These are phyloP conservation scores for Aspergillus sp. DNA, from an alignment of 2,329 filamentous ascomycete species.

Conservation along the genomic window DNA sequence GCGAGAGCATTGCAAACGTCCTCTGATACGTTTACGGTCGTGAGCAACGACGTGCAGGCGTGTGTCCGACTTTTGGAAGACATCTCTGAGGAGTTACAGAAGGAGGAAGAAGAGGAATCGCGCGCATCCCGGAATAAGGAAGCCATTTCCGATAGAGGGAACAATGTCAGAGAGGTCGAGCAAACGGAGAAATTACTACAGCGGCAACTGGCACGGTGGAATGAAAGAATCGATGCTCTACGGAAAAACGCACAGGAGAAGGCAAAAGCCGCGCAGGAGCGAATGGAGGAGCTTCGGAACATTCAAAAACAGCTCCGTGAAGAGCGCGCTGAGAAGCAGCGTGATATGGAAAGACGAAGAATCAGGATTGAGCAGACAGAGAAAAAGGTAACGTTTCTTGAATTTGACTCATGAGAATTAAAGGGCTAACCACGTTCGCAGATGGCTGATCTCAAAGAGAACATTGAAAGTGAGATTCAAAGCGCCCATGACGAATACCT, in stretches of 20 bases:
- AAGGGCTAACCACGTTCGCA: conserved; percentile 41
- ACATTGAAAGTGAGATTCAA: conserved; percentile 92
- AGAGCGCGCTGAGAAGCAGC: conserved; percentile 80
- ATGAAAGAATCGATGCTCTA: conserved; percentile 80
- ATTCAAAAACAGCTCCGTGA: conserved; percentile 79
- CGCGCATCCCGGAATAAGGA: conserved; percentile 81
- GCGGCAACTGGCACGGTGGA: conserved; percentile 81
- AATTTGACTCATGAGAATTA: not conserved
- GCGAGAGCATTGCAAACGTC: conserved; percentile 90
- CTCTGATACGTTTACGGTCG: conserved; percentile 81
- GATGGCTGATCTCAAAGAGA: conserved; percentile 98
- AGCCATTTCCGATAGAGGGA: conserved; percentile 80
- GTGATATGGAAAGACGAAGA: conserved; percentile 86
- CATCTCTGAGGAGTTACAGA: conserved; percentile 76
- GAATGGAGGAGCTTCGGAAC: conserved; percentile 84
- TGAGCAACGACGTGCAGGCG: conserved; percentile 78
- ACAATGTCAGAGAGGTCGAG: conserved; percentile 89
- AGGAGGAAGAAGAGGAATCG: conserved; percentile 86
- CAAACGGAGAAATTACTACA: conserved; percentile 79
- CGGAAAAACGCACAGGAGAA: conserved; percentile 78
- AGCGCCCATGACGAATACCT: conserved; percentile 89
- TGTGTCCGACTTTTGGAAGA: conserved; percentile 90
- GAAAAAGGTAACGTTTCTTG: conserved; percentile 72
- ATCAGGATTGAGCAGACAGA: conserved; percentile 98
- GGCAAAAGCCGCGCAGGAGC: conserved; percentile 74